Base-by-base conservation (phyloP, 1,284 basidiomycete genomes). In the Moesziomyces parantarcticus region DNA sequence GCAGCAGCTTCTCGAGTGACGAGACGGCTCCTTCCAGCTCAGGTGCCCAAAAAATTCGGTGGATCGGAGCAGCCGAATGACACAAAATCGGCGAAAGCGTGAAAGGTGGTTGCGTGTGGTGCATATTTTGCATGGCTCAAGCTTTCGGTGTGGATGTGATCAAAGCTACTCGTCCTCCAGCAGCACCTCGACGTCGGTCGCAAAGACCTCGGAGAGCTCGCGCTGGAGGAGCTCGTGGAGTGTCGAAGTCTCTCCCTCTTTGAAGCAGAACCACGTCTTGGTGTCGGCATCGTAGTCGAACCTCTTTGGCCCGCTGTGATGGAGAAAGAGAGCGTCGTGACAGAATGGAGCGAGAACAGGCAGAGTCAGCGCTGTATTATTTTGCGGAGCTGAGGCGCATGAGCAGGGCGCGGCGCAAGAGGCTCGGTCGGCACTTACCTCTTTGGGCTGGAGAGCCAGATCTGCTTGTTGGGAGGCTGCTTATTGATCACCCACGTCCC, bases 401-500 rank as follows among this genome's bases (percentile, higher is more conserved):
- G 11, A 32, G 16, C 36, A 18, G 7, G 36, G 14, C 36, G 4
- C 18, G 36, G 14, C 36, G 4, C 18, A 6, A 14, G 36, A 18
- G 2, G 7, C 5, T 1, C 39, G 16, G 26, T 1, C 39, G 16
- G 26, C 20, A 58, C 78, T 13, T 56, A 82, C 79, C 76, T 79
- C 23, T 60, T 71, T 0, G 96, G 96, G 36, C 93, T 96, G 13
- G 93, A 95, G 34, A 99, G 87, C 96, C 96, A 99, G 81, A 99
- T 98, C 84, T 99, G 97, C 85, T 94, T 94, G 84, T 98, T 98
- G 6, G 97, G 96, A 10, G 96, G 96, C 85, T 99, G 96, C 87
- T 99, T 99, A 87, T 99, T 99, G 86, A 99, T 92, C 42, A 98
- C 96, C 86, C 97, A 99, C n/a, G 93, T 98, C 20, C 95, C 95